phyloP scores from a whole-genome alignment of 305 asterid species.

The Andrographis paniculata region DNA sequence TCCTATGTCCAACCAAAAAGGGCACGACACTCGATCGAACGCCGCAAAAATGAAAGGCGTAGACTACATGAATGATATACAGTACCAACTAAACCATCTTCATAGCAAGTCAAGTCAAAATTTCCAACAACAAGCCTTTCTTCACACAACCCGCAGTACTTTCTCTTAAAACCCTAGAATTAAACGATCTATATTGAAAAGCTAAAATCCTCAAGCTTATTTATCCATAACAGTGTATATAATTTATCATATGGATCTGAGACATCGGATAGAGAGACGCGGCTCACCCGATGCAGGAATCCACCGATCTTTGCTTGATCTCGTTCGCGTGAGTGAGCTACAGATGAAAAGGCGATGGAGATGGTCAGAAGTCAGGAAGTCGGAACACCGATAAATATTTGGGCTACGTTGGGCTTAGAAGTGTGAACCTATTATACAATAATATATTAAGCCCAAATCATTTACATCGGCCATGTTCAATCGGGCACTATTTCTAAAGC shows the following conservation, averaged over 20 bases:
- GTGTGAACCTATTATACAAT: too few relatives aligned
- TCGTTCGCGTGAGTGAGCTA: too few relatives aligned
- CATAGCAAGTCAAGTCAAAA: neutral
- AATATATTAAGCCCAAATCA: too few relatives aligned
- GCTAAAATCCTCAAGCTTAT: neutral
- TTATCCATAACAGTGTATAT: neutral
- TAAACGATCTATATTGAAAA: neutral
- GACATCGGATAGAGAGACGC: slow-evolving; percentile 5
- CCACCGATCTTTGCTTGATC: too few relatives aligned
- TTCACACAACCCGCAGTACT: neutral
- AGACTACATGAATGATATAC: slow-evolving; percentile 1
- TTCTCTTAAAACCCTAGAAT: slow-evolving; percentile 29
- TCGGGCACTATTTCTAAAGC: neutral
- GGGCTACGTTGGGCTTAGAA: neutral
- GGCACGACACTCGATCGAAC: slow-evolving; percentile 13
- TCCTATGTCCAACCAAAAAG: neutral
- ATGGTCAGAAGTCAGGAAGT: too few relatives aligned
- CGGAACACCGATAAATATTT: neutral
- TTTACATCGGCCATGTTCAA: too few relatives aligned
- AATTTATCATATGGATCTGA: too few relatives aligned
- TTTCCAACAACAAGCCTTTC: slow-evolving; percentile 8
- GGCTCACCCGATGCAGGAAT: slow-evolving; percentile 33
- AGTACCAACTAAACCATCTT: neutral
- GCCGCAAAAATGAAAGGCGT: slow-evolving; percentile 12
- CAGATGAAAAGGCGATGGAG: too few relatives aligned